Conservation (phyloP, 257 asterid genomes). For the Handroanthus guayacan region DNA sequence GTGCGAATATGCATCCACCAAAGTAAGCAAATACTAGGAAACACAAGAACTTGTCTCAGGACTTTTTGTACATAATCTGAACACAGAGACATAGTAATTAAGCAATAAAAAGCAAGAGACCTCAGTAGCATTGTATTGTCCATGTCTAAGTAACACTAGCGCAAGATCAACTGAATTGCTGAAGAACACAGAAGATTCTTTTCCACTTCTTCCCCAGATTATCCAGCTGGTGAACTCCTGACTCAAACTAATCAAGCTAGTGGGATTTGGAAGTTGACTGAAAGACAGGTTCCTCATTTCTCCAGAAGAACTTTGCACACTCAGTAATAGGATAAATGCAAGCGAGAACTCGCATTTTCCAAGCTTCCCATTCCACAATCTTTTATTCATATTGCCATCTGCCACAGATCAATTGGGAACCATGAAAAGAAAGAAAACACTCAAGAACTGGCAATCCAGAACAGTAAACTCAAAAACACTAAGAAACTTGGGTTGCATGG, state of each 20-base stretch:
- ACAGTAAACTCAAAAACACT: slow-evolving; percentile 5
- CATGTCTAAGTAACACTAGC: slow-evolving; percentile 70
- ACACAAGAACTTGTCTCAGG: slow-evolving; percentile 45
- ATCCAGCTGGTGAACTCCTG: slow-evolving; percentile 91
- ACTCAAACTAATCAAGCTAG: slow-evolving; percentile 61
- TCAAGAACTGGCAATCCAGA: background rate
- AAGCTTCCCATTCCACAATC: slow-evolving; percentile 76
- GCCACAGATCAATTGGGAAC: slow-evolving; percentile 37
- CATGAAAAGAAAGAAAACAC: slow-evolving; percentile 7
- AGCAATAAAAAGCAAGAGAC: slow-evolving; percentile 53
- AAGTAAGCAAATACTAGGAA: slow-evolving; percentile 72
- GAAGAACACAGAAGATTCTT: slow-evolving; percentile 81
- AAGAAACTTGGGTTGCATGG: slow-evolving; percentile 24
- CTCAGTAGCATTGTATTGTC: slow-evolving; percentile 86
- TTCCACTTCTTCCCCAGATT: slow-evolving; percentile 77
- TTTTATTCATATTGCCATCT: slow-evolving; percentile 71
- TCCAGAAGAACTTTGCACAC: slow-evolving; percentile 59
- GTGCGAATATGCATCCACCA: slow-evolving; percentile 80
- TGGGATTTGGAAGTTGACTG: slow-evolving; percentile 62
- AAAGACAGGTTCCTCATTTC: slow-evolving; percentile 51
- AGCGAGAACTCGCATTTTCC: slow-evolving; percentile 83
- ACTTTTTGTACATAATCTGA: slow-evolving; percentile 36
- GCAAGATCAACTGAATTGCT: slow-evolving; percentile 85
- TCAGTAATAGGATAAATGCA: slow-evolving; percentile 70
- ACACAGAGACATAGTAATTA: slow-evolving; percentile 5